Evolutionary conservation across 1,284 basidiomycete species (phyloP), one percentile per base, ranked within the genome.

Genomic region (Irpex lacteus): DNA sequence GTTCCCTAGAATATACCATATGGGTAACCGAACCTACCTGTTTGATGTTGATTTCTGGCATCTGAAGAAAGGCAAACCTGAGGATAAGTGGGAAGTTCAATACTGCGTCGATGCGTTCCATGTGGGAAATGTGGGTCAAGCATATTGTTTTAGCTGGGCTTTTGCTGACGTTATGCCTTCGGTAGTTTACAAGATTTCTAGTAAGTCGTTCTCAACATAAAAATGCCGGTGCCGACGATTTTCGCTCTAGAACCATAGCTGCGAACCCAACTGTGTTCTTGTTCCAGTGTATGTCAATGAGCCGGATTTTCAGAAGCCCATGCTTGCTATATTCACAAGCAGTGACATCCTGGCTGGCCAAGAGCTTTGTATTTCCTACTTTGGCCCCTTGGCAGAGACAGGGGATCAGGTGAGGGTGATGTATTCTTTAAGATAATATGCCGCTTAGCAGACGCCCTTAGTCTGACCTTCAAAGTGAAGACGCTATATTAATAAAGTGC

Each of bases 21-120:
- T 83, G 61, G 85, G 88, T 60, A 92, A 91, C 2, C 80, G 89
- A 56, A 96, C 95, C 0, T 98, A 98, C 70, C 80, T 96, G 1
- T 92, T 96, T 69, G 87, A 94, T 67, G 70, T 95, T 19, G 94
- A 96, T 70, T 91, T 88, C 67, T 89, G 85, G 68, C 82, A 92
- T 70, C 76, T 95, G 62, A 74, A 70, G 63, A 64, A 40, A n/a
- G 78, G 11, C 77, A 77, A 69, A 77, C 21, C 21, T 26, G 21
- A 26, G 21, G 34, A 80, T 2, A 72, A 77, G 0, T 74, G 72
- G 70, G 73, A 74, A 4, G 66, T 71, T 21, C 66, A 83, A 34
- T 91, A 86, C 67, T 77, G 81, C 47, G 85, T 96, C 1, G 94
- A 96, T 76, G 94, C 94, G 0, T 95, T 90, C 72, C 93, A 95